Conservation (phyloP, 2,329 filamentous ascomycete genomes). For the Xylariaceae sp. region DNA sequence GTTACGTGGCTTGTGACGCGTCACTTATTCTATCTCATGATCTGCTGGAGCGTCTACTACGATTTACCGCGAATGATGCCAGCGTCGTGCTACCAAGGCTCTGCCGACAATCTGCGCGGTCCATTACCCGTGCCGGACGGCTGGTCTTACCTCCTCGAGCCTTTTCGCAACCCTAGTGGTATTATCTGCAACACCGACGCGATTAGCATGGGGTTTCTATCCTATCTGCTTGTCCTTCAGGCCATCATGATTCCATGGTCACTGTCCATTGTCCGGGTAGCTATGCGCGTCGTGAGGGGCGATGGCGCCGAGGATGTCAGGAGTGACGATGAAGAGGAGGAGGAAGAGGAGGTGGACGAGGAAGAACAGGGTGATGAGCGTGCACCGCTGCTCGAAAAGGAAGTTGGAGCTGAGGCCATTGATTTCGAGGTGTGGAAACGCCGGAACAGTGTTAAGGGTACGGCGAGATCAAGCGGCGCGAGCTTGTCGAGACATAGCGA, state of each 20-base stretch:
- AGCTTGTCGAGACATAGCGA: slow-evolving; percentile 66
- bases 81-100: slow-evolving; percentile 67
- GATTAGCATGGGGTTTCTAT: slow-evolving; percentile 71
- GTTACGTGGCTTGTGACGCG: slow-evolving; percentile 75
- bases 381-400: slow-evolving; percentile 56
- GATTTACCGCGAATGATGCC: slow-evolving; percentile 59
- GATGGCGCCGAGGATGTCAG: slow-evolving; percentile 75
- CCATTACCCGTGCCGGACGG: slow-evolving; percentile 48
- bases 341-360: slow-evolving; percentile 56
- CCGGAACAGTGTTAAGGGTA: slow-evolving; percentile 48
- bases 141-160: slow-evolving; percentile 62
- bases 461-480: slow-evolving; percentile 49
- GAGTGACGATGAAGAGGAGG: slow-evolving; percentile 77
- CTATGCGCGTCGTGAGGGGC: slow-evolving; percentile 71
- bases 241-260: slow-evolving; percentile 81
- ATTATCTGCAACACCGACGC: slow-evolving; percentile 72
- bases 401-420: slow-evolving; percentile 68
- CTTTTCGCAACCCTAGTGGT: slow-evolving; percentile 67
- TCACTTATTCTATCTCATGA: slow-evolving; percentile 70
- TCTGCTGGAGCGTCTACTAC: slow-evolving; percentile 75
- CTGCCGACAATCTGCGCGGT: slow-evolving; percentile 49
- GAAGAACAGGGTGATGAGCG: slow-evolving; percentile 43
- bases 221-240: slow-evolving; percentile 73
- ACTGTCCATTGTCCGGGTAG: slow-evolving; percentile 75
- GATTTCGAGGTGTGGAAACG: slow-evolving; percentile 60